Conservation (phyloP, 2,329 filamentous ascomycete species). For the Ophiostoma sp. region DNA sequence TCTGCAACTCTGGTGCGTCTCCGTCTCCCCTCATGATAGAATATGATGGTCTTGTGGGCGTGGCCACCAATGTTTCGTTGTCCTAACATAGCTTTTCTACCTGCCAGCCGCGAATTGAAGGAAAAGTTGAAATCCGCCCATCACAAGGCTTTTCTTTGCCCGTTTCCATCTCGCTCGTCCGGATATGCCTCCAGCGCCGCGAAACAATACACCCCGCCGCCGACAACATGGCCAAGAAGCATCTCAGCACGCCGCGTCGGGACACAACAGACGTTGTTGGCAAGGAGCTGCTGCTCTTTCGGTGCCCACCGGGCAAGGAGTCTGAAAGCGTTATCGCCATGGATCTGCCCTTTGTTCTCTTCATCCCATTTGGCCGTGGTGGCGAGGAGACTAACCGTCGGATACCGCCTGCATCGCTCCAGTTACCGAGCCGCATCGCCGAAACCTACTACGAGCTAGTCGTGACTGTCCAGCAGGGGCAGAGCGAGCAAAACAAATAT, state of each 20-base stretch:
- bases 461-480: slow-evolving; percentile 89
- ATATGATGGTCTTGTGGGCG: background rate
- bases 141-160: slow-evolving; percentile 79
- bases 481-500: slow-evolving; percentile 81
- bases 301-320: slow-evolving; percentile 76
- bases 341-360: slow-evolving; percentile 95
- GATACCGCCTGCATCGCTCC: slow-evolving; percentile 86
- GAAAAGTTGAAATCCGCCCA: slow-evolving; percentile 93
- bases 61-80: background rate
- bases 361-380: slow-evolving; percentile 89
- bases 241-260: slow-evolving; percentile 81
- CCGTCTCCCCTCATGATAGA: too few relatives aligned
- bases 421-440: slow-evolving; percentile 85
- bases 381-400: slow-evolving; percentile 84
- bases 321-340: slow-evolving; percentile 86
- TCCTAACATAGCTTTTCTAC: background rate
- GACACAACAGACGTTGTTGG: slow-evolving; percentile 90
- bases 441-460: slow-evolving; percentile 97
- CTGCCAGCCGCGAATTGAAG: slow-evolving; percentile 83
- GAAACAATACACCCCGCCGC: slow-evolving; percentile 96
- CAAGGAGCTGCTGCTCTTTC: slow-evolving; percentile 88
- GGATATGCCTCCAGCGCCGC: slow-evolving; percentile 85
- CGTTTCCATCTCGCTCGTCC: slow-evolving; percentile 85
- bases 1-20: slow-evolving; percentile 83
- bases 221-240: slow-evolving; percentile 88